These are phyloP conservation scores for Elsinoe arachidis DNA, from an alignment of 2,329 filamentous ascomycete genomes.

Conservation along the genomic window DNA sequence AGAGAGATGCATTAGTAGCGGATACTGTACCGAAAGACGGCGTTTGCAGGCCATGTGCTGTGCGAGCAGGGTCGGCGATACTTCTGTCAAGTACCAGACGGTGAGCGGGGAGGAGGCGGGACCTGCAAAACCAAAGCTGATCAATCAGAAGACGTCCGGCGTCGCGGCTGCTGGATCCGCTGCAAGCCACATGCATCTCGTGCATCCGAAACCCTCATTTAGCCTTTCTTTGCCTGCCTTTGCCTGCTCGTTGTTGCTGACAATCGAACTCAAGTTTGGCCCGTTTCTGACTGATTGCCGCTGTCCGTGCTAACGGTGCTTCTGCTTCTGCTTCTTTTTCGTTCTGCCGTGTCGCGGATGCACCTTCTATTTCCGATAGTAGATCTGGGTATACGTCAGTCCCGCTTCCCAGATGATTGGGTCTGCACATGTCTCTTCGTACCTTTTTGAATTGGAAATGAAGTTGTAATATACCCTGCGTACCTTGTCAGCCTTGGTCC, in stretches of 20 bases:
- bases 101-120: slow-evolving; percentile 5
- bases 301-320: background rate
- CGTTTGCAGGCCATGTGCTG: slow-evolving; percentile 1
- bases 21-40: background rate
- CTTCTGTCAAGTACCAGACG: background rate
- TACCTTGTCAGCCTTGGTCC: slow-evolving; percentile 6
- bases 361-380: slow-evolving; percentile 36
- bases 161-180: background rate
- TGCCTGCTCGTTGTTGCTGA: background rate
- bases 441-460: slow-evolving; percentile 99
- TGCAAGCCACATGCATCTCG: slow-evolving; percentile 3
- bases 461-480: slow-evolving; percentile 81
- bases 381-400: slow-evolving; percentile 30
- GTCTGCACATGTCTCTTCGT: slow-evolving; percentile 19
- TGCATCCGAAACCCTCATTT: slow-evolving; percentile 1
- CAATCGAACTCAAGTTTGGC: background rate
- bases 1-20: background rate
- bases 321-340: background rate
- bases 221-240: background rate
- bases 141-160: background rate
- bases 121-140: background rate
- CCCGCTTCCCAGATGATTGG: slow-evolving; percentile 10
- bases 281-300: background rate
- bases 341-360: slow-evolving; percentile 11
- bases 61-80: background rate